phyloP scores from a whole-genome alignment of 768 basidiomycete species.

The Naganishia kalamii region DNA sequence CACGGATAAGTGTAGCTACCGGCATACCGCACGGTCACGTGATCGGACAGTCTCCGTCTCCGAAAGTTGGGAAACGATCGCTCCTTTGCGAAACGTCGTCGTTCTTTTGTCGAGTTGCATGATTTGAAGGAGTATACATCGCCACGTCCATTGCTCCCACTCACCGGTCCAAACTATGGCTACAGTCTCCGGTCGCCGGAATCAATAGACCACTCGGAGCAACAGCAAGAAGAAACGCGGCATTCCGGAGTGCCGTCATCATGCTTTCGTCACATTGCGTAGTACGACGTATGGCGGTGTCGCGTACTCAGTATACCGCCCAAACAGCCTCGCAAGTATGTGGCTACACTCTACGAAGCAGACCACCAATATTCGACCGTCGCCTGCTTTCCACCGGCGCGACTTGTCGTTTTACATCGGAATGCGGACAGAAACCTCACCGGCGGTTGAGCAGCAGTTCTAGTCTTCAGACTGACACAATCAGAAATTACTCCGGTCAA shows the following conservation, averaged over 20 bases:
- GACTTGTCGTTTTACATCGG: neutral
- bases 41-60: neutral
- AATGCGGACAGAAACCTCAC: neutral
- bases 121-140: neutral
- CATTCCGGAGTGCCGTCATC: neutral
- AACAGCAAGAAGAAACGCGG: neutral
- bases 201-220: neutral
- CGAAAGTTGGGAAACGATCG: neutral
- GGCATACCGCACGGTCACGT: too few relatives aligned
- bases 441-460: neutral
- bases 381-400: neutral
- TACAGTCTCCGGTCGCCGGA: neutral
- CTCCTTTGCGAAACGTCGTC: neutral
- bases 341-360: neutral
- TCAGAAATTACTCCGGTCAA: neutral
- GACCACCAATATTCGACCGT: neutral
- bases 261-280: conserved; percentile 5
- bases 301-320: too few relatives aligned
- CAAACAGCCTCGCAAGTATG: neutral
- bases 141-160: neutral
- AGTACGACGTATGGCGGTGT: neutral
- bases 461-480: too few relatives aligned
- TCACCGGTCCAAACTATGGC: neutral
- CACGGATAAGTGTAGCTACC: too few relatives aligned
- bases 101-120: neutral